A percentile compares a stretch with the other conserved stretches of the same genome.
These are phyloP conservation scores for Pouteria campechiana DNA, from an alignment of 179 eudicot species.

Conservation along the genomic window DNA sequence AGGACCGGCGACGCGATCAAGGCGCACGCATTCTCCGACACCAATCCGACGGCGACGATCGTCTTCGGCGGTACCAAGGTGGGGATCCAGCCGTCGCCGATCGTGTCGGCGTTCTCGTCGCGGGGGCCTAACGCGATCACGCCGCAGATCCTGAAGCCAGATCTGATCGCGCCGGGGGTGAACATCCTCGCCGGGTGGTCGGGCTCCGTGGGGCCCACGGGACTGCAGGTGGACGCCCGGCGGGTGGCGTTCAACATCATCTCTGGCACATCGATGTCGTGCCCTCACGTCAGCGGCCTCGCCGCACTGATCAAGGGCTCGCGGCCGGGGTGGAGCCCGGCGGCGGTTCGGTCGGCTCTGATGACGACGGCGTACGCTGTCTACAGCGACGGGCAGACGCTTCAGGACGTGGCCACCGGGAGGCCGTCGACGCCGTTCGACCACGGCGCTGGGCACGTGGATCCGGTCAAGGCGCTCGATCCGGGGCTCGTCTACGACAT, in stretches of 20 bases:
- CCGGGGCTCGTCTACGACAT: conserved; percentile 83
- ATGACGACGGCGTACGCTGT: conserved; percentile 72
- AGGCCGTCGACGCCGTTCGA: conserved; percentile 61
- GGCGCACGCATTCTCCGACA: conserved; percentile 30
- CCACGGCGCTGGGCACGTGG: conserved; percentile 82
- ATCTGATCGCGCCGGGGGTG: conserved; percentile 78
- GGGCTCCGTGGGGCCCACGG: conserved; percentile 52
- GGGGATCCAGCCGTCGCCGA: conserved; percentile 66
- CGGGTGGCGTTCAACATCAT: conserved; percentile 68
- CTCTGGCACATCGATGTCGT: conserved; percentile 90
- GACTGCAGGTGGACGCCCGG: conserved; percentile 36
- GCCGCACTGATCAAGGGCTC: conserved; percentile 68
- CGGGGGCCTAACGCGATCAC: conserved; percentile 73
- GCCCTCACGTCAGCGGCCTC: conserved; percentile 85
- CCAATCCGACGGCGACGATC: conserved; percentile 52
- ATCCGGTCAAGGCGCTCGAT: conserved; percentile 65
- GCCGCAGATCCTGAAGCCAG: conserved; percentile 62
- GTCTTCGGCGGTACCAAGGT: conserved; percentile 63
- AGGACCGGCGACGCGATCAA: conserved; percentile 35
- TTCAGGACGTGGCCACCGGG: conserved; percentile 54
- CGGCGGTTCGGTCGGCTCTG: conserved; percentile 66
- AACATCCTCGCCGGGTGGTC: conserved; percentile 85
- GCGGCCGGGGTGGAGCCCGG: conserved; percentile 80
- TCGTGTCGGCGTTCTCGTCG: conserved; percentile 82
- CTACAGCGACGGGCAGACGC: conserved; percentile 38